phyloP scores from a whole-genome alignment of 164 flowering plant species.

The Chloranthus sessilifolius region DNA sequence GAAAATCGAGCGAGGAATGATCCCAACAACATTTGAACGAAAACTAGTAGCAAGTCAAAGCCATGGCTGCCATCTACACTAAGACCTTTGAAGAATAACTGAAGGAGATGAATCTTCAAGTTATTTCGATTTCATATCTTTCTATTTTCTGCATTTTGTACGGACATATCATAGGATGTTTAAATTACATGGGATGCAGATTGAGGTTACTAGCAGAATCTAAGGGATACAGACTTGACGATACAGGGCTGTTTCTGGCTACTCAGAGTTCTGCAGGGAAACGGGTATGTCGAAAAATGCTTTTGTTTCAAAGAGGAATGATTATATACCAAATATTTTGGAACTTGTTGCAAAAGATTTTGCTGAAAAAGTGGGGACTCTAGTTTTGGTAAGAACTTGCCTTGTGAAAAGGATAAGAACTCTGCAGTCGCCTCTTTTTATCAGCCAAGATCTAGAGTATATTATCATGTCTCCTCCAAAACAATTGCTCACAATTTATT shows the following conservation, averaged over 20 bases:
- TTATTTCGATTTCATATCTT: not conserved
- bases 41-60: too few species aligned
- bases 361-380: too few species aligned
- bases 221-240: conserved; percentile 91
- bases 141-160: not conserved
- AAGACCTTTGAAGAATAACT: too few species aligned
- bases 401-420: too few species aligned
- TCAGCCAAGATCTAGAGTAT: too few species aligned
- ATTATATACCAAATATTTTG: not conserved
- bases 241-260: conserved; percentile 83
- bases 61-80: too few species aligned
- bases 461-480: too few species aligned
- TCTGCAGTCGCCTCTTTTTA: too few species aligned
- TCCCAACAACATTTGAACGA: too few species aligned
- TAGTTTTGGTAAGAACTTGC: too few species aligned
- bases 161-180: not conserved
- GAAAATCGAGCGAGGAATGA: too few species aligned
- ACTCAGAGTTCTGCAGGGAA: conserved; percentile 71
- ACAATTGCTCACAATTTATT: not conserved
- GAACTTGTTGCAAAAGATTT: too few species aligned
- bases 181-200: conserved; percentile 35
- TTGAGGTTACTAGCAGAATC: conserved; percentile 88
- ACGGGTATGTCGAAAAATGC: conserved; percentile 33
- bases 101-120: not conserved
- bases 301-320: not conserved